Evolutionary conservation across 2,329 filamentous ascomycete genomes (phyloP).

Genomic region (Venturia nashicola): DNA sequence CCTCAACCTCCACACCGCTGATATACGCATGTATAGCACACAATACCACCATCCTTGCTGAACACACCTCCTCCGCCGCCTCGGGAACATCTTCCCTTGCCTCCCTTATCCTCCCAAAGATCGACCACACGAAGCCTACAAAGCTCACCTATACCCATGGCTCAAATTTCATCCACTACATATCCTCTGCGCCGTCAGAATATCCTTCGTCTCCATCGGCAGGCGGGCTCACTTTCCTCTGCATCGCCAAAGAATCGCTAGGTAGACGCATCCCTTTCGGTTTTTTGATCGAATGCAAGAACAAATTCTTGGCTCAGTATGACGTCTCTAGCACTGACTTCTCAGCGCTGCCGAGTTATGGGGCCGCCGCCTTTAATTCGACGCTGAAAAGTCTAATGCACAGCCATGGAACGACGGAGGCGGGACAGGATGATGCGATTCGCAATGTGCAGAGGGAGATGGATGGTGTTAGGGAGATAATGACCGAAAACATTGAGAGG

Average conservation of each 20-base stretch:
- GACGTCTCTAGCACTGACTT: constrained; percentile 58
- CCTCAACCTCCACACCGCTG: constrained; percentile 25
- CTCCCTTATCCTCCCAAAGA: constrained; percentile 89
- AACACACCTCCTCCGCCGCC: constrained; percentile 79
- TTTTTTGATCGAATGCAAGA: constrained; percentile 82
- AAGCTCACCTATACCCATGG: constrained; percentile 94
- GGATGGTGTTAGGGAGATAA: constrained; percentile 81
- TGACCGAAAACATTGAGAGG: constrained; percentile 90
- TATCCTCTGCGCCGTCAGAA: constrained; percentile 67
- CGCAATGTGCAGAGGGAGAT: constrained; percentile 78
- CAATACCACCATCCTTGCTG: constrained; percentile 81
- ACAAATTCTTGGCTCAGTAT: constrained; percentile 68
- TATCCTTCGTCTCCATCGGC: constrained; percentile 44
- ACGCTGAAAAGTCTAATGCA: constrained; percentile 68
- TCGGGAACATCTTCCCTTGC: constrained; percentile 77
- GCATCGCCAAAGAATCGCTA: constrained; percentile 69
- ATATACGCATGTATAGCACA: constrained; percentile 74
- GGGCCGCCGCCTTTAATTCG: constrained; percentile 75
- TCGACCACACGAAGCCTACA: constrained; percentile 65
- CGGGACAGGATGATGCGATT: constrained; percentile 69
- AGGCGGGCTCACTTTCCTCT: constrained; percentile 81
- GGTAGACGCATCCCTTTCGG: constrained; percentile 86
- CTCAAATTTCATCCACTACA: constrained; percentile 88
- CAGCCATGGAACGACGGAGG: constrained; percentile 68
- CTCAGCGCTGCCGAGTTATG: constrained; percentile 70